Percentiles rank a stretch among this genome's conserved stretches.
These are phyloP conservation scores for Krasilnikovozyma curviuscula DNA, from an alignment of 768 basidiomycete genomes.

Conservation along the genomic window DNA sequence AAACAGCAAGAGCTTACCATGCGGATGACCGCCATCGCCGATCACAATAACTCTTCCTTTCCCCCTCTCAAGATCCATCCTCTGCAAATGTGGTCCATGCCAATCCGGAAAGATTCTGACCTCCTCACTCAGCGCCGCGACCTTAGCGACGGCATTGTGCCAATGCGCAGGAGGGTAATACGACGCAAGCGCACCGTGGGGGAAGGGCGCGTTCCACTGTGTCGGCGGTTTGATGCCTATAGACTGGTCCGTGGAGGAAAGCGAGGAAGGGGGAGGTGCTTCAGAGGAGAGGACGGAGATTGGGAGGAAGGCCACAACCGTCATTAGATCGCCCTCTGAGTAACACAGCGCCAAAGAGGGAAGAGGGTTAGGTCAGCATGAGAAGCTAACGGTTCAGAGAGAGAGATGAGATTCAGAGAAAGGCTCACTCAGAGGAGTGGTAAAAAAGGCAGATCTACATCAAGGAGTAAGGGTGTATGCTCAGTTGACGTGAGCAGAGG, in stretches of 20 bases:
- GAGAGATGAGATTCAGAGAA: too few species aligned
- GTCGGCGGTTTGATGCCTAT: neutral
- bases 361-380: neutral
- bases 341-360: too few species aligned
- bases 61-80: neutral
- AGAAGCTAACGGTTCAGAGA: neutral
- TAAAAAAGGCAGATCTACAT: too few species aligned
- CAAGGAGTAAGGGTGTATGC: too few species aligned
- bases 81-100: neutral
- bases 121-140: neutral
- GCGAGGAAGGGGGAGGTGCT: conserved; percentile 5
- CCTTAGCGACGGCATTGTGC: neutral
- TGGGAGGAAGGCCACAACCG: too few species aligned
- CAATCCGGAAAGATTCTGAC: neutral
- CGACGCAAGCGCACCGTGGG: neutral
- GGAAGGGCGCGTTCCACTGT: neutral
- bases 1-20: neutral
- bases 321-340: too few species aligned
- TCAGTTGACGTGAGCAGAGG: too few species aligned
- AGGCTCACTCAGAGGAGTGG: neutral
- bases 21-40: conserved; percentile 1
- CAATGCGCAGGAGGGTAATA: neutral
- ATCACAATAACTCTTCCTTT: neutral
- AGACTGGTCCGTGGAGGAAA: neutral
- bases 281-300: neutral